Percentiles rank a stretch among this genome's conserved stretches.
phyloP scores from a whole-genome alignment of 2,329 filamentous ascomycete genomes.

The Sordariomycetes sp. region DNA sequence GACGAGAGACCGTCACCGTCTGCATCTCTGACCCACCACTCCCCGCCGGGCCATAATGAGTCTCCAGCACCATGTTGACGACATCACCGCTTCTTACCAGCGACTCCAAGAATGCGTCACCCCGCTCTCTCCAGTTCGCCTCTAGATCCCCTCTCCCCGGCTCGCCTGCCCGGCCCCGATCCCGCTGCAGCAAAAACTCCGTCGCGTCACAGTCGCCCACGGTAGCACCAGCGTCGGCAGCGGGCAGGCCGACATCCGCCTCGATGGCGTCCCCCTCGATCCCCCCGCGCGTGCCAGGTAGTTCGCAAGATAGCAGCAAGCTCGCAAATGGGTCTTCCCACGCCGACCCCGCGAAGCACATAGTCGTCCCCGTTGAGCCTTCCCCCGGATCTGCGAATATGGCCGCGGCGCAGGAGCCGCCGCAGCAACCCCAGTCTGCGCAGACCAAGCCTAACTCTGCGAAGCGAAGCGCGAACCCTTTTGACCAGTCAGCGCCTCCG shows the following conservation, averaged over 20 bases:
- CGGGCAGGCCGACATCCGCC: background rate
- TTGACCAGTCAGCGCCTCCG: background rate
- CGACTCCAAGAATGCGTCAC: slow-evolving; percentile 35
- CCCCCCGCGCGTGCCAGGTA: background rate
- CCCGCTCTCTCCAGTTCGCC: slow-evolving; percentile 32
- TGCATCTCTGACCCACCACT: slow-evolving; percentile 3
- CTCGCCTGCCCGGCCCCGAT: background rate
- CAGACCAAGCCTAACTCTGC: background rate
- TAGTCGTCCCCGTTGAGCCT: background rate
- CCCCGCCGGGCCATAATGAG: slow-evolving; percentile 4
- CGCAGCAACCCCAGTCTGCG: background rate
- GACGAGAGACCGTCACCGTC: background rate
- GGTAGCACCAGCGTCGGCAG: background rate
- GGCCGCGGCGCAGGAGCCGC: background rate
- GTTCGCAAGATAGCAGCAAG: background rate
- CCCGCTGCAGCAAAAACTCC: background rate
- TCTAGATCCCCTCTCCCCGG: background rate
- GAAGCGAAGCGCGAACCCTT: slow-evolving; percentile 4
- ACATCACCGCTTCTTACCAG: slow-evolving; percentile 37
- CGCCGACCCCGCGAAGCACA: background rate
- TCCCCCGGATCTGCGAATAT: background rate
- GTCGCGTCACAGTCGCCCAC: background rate
- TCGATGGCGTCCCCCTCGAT: slow-evolving; percentile 1
- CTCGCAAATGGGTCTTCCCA: background rate
- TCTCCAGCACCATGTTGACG: slow-evolving; percentile 37